Conservation (phyloP, 257 asterid species). For the Paraleonurus japonicus region DNA sequence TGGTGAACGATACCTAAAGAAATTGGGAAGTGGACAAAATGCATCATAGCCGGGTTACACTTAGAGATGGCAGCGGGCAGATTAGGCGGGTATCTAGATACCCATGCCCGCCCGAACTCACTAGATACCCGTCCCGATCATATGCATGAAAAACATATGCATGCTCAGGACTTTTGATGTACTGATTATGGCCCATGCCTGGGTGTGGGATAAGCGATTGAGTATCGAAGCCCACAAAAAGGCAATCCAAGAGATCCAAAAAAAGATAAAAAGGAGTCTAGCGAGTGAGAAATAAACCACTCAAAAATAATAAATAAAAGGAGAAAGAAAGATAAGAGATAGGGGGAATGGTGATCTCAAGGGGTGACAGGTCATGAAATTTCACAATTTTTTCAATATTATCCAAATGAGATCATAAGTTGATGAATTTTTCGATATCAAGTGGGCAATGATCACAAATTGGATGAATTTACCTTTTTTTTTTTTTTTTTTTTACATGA, state of each 20-base stretch:
- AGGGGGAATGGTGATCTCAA: not conserved
- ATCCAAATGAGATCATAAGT: not conserved
- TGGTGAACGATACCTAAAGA: too few species aligned
- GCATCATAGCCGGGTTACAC: too few species aligned
- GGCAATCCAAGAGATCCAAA: slow-evolving; percentile 8
- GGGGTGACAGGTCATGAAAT: not conserved
- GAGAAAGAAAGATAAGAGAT: slow-evolving; percentile 21
- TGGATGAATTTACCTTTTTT: too few species aligned
- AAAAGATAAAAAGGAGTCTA: not conserved
- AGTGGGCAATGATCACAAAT: not conserved
- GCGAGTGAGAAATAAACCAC: slow-evolving; percentile 1
- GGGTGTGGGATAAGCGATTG: too few species aligned
- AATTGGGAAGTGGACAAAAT: too few species aligned
- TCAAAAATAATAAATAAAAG: not conserved
- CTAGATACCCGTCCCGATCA: too few species aligned
- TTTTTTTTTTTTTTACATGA: not conserved
- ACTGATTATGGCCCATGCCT: too few species aligned
- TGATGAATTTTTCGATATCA: not conserved
- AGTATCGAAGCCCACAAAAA: slow-evolving; percentile 10
- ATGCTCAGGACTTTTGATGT: too few species aligned
- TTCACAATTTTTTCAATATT: not conserved
- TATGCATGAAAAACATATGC: too few species aligned
- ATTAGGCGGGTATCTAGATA: too few species aligned
- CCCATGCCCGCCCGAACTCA: too few species aligned
- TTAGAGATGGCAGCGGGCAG: too few species aligned